Evolutionary conservation across 2,329 filamentous ascomycete species (phyloP).

Genomic region (Epichloe hybrida): DNA sequence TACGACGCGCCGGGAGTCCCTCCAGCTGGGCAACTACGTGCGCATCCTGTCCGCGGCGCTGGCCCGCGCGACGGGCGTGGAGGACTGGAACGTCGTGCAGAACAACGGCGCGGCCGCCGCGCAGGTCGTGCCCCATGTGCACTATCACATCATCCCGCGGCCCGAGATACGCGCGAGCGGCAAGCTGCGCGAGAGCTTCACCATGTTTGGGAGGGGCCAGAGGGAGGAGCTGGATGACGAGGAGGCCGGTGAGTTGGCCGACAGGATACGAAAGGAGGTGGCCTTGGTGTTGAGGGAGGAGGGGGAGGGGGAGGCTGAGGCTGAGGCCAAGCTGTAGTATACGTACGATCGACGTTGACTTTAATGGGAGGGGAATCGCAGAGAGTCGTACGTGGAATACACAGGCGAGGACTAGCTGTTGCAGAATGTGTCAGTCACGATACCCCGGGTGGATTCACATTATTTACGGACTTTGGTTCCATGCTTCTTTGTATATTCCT

Average conservation of each 20-base stretch:
- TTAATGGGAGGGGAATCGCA: too few relatives aligned
- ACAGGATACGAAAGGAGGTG: conserved; percentile 35
- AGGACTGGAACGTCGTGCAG: conserved; percentile 93
- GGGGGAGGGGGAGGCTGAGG: conserved; percentile 3
- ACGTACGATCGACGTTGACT: too few relatives aligned
- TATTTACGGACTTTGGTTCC: too few relatives aligned
- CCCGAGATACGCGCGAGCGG: conserved; percentile 50
- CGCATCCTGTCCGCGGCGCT: conserved; percentile 62
- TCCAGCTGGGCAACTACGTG: conserved; percentile 53
- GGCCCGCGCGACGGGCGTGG: conserved; percentile 52
- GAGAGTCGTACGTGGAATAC: too few relatives aligned
- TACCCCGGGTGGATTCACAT: too few relatives aligned
- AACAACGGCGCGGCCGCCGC: conserved; percentile 86
- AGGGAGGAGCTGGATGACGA: conserved; percentile 66
- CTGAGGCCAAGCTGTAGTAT: conserved; percentile 22
- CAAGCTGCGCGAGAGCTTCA: conserved; percentile 51
- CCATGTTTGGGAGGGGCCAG: conserved; percentile 67
- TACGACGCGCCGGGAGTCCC: conserved; percentile 47
- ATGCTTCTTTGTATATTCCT: too few relatives aligned
- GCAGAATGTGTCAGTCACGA: too few relatives aligned
- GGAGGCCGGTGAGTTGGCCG: conserved; percentile 49
- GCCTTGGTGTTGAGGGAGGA: conserved; percentile 33
- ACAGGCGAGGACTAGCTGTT: too few relatives aligned
- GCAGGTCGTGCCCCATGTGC: conserved; percentile 85
- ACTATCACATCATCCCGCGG: conserved; percentile 87